Evolutionary conservation across 2,329 filamentous ascomycete species (phyloP), one percentile per base, ranked within the genome.

Genomic region (Elsinoe arachidis): DNA sequence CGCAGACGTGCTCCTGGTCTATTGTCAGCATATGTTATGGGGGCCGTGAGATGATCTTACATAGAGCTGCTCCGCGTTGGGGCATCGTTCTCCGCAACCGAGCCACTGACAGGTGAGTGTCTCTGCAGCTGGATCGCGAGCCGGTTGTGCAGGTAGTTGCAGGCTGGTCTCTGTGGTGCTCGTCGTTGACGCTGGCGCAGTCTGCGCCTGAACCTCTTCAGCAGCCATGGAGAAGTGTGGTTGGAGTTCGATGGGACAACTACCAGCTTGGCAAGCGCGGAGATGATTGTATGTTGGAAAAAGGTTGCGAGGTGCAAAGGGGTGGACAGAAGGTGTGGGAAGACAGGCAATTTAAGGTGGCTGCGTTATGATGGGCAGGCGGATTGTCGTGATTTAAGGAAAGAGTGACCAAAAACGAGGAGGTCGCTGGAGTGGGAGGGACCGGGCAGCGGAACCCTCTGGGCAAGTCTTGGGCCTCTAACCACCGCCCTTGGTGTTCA

Each of bases 1-100:
- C 93, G 74, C 93, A 97, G 65, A 99, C 91, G 74, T 99, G 93
- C 68, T 97, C 92, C 91, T 97, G 67, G 39, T 35, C 39, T 30
- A 44, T 51, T 62, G 62, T 59, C 17, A 60, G 61, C 51, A 51
- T 61, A 57, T 59, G 55, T 60, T 57, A 59, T 53, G 39, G 19
- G 51, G 26, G 23, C 11, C 11, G 21, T 14, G n/a, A 6, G 15
- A 49, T 51, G 17, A 52, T 14, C 76, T 74, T 77, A 85, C 82
- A 69, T 85, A 85, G 66, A 85, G 80, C 54, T 78, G 70, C 66
- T 85, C 82, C 7, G 82, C 74, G 37, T 77, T 79, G 35, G 80
- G 71, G 63, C 75, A 78, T 62, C 80, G 78, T 65, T 85, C 82
- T 63, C 78, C 77, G 66, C 82, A 85, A 62, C 77, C 79, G 63